These are phyloP conservation scores for Dictyophora rubrovolvata DNA, from an alignment of 768 basidiomycete genomes.

Conservation along the genomic window DNA sequence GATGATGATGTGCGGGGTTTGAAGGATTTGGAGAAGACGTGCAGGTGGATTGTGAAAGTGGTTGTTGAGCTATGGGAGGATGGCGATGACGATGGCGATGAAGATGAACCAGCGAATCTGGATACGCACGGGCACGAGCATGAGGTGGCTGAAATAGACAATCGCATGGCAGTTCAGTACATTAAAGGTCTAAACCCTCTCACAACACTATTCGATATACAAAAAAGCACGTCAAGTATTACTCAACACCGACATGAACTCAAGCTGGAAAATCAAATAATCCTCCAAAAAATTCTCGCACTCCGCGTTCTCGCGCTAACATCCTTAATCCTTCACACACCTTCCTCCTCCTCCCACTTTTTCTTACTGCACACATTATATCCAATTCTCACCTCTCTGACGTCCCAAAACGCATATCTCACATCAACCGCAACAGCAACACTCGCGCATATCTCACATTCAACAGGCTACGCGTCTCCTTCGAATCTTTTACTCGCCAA, in stretches of 20 bases:
- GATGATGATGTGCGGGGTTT: conserved; percentile 15
- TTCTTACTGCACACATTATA: conserved; percentile 75
- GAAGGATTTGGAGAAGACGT: conserved; percentile 52
- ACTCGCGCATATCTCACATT: conserved; percentile 57
- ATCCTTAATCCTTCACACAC: conserved; percentile 45
- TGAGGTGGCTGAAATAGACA: conserved; percentile 20
- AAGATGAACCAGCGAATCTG: conserved; percentile 13
- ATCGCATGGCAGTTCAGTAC: conserved; percentile 44
- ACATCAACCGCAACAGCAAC: conserved; percentile 69
- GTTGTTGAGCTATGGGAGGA: conserved; percentile 68
- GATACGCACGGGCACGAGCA: conserved; percentile 13
- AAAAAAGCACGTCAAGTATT: conserved; percentile 11
- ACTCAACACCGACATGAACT: conserved; percentile 30
- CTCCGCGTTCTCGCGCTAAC: conserved; percentile 68
- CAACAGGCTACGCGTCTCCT: conserved; percentile 80
- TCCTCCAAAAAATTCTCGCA: conserved; percentile 60
- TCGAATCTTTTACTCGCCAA: conserved; percentile 86
- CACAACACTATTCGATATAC: conserved; percentile 31
- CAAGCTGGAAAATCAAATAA: conserved; percentile 34
- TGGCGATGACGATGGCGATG: conserved; percentile 22
- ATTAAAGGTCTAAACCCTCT: conserved; percentile 56
- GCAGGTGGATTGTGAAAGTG: conserved; percentile 49
- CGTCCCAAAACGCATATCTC: conserved; percentile 59
- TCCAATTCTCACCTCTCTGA: conserved; percentile 75
- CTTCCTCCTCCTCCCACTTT: conserved; percentile 54